phyloP scores from a whole-genome alignment of 768 basidiomycete genomes.

The Leccinum arenicola region DNA sequence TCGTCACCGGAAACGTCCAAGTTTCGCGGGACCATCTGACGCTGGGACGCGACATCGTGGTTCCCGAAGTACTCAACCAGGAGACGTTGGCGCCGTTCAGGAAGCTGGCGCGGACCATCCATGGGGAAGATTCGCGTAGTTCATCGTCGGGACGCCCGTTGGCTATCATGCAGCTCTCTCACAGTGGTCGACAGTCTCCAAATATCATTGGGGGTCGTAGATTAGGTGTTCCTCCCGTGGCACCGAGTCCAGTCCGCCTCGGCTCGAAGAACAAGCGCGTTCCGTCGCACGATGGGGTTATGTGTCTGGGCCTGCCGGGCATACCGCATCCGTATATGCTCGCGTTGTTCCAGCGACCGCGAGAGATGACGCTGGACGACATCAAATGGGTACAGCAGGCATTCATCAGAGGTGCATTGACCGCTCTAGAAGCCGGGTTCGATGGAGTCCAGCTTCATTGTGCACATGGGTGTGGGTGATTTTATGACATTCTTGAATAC shows the following conservation, averaged over 20 bases:
- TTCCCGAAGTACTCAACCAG: slow-evolving; percentile 46
- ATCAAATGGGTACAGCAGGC: slow-evolving; percentile 56
- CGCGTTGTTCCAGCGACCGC: slow-evolving; percentile 63
- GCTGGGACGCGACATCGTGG: slow-evolving; percentile 68
- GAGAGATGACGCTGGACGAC: slow-evolving; percentile 54
- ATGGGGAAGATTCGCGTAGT: slow-evolving; percentile 26
- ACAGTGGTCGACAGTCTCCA: slow-evolving; percentile 79
- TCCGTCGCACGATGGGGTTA: slow-evolving; percentile 5
- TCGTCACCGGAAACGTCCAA: slow-evolving; percentile 84
- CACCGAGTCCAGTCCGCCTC: slow-evolving; percentile 63
- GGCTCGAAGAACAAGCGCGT: slow-evolving; percentile 28
- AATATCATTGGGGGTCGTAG: slow-evolving; percentile 68
- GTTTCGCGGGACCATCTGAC: slow-evolving; percentile 60
- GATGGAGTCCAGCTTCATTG: slow-evolving; percentile 86
- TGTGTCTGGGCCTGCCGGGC: slow-evolving; percentile 5
- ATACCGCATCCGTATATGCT: slow-evolving; percentile 29
- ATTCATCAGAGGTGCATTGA: slow-evolving; percentile 65
- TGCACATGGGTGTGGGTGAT: slow-evolving; percentile 76
- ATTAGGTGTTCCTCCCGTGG: slow-evolving; percentile 58
- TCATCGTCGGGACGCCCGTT: slow-evolving; percentile 28
- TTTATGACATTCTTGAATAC: neutral
- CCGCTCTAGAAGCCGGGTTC: slow-evolving; percentile 70
- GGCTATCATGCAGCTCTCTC: slow-evolving; percentile 81
- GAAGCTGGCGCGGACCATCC: slow-evolving; percentile 49
- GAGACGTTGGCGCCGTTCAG: slow-evolving; percentile 49